A percentile compares a stretch with the other conserved stretches of the same genome.
Evolutionary conservation across 2,329 filamentous ascomycete species (phyloP).

Genomic region (Pezicula neosporulosa): DNA sequence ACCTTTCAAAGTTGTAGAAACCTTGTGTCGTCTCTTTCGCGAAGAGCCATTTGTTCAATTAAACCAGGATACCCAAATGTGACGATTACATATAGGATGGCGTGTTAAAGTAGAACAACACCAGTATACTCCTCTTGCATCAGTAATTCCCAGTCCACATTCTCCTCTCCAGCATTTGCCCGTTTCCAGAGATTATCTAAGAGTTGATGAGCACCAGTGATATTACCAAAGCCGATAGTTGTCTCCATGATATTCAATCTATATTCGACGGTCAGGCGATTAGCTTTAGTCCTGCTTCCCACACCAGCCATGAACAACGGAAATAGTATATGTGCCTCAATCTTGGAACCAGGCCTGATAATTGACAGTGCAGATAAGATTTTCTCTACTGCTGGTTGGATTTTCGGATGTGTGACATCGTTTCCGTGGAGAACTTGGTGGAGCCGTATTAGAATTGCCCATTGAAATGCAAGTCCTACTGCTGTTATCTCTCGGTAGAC

Average conservation of each 20-base stretch:
- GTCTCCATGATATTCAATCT: conserved; percentile 4
- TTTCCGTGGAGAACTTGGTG: neutral
- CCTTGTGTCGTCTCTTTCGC: no score
- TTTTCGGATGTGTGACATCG: neutral
- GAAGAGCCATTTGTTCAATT: neutral
- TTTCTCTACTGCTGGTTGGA: neutral
- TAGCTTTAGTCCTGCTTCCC: conserved; percentile 1
- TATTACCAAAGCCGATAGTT: conserved; percentile 2
- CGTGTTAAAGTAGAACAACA: conserved; percentile 1
- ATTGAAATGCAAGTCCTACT: conserved; percentile 3
- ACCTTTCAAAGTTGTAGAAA: no score
- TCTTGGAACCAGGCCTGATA: conserved; percentile 2
- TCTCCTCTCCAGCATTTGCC: neutral
- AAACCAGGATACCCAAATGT: neutral
- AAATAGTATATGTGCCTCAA: conserved; percentile 3
- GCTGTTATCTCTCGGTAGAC: neutral
- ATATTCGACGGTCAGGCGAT: conserved; percentile 3
- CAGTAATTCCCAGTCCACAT: conserved; percentile 1
- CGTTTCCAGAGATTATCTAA: conserved; percentile 2
- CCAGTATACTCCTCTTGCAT: conserved; percentile 1
- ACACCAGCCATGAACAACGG: conserved; percentile 5
- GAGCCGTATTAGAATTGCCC: conserved; percentile 3
- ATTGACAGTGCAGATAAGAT: conserved; percentile 1
- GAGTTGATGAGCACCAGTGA: conserved; percentile 2
- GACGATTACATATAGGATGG: neutral